Evolutionary conservation across 1,139 yeast genomes (phyloP).

Genomic region (Hansenula sp.): DNA sequence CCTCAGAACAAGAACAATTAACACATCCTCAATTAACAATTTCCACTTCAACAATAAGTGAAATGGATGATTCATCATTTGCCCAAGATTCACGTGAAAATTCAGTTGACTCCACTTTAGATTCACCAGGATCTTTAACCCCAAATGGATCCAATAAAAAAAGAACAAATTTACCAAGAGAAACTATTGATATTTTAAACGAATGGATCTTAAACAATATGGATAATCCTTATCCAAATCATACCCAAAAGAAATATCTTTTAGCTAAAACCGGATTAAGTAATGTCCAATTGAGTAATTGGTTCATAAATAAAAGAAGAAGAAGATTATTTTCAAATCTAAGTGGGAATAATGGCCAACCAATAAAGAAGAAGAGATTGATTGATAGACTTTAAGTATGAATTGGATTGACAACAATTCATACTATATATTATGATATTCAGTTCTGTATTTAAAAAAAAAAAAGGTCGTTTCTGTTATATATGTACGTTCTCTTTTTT

Average conservation of each 20-base stretch:
- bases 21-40: background rate
- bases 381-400: slow-evolving; percentile 33
- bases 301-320: slow-evolving; percentile 96
- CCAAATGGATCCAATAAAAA: slow-evolving; percentile 27
- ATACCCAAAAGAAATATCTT: slow-evolving; percentile 79
- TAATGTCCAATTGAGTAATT: slow-evolving; percentile 86
- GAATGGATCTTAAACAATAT: slow-evolving; percentile 83
- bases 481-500: too few species aligned
- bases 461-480: too few species aligned
- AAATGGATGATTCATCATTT: background rate
- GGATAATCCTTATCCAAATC: slow-evolving; percentile 92
- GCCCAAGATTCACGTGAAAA: slow-evolving; percentile 6
- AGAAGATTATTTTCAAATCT: slow-evolving; percentile 51
- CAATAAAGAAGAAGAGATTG: slow-evolving; percentile 29
- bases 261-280: slow-evolving; percentile 83
- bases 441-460: too few species aligned
- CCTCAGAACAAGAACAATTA: background rate
- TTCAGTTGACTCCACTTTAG: slow-evolving; percentile 7
- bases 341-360: slow-evolving; percentile 25
- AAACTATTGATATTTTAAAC: slow-evolving; percentile 76
- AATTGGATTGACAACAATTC: too few species aligned
- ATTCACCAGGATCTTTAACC: slow-evolving; percentile 5
- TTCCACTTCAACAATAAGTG: slow-evolving; percentile 1
- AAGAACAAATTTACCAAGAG: slow-evolving; percentile 83
- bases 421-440: too few species aligned